A percentile compares a stretch with the other conserved stretches of the same genome.
Conservation (phyloP, 2,329 filamentous ascomycete species). For the Colletotrichum musae region DNA sequence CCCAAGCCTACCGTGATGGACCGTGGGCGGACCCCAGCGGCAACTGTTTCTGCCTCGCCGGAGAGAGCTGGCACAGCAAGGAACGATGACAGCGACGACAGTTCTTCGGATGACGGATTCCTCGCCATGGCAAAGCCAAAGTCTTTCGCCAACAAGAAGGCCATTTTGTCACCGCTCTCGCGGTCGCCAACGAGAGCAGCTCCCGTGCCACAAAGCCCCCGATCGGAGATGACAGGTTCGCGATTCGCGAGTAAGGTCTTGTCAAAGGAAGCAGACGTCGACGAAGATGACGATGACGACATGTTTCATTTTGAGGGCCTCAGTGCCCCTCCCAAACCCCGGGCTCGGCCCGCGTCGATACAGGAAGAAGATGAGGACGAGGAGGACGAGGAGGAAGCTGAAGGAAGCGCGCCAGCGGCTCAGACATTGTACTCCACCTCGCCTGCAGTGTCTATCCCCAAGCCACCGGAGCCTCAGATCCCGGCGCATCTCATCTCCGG, state of each 20-base stretch:
- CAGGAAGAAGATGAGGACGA: slow-evolving; percentile 55
- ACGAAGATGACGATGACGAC: slow-evolving; percentile 50
- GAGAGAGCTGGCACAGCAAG: not conserved
- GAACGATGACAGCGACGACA: slow-evolving; percentile 45
- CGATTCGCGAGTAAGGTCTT: not conserved
- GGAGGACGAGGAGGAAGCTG: slow-evolving; percentile 42
- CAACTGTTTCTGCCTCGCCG: not conserved
- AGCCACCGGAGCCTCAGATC: slow-evolving; percentile 46
- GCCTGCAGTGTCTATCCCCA: slow-evolving; percentile 58
- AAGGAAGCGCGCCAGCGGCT: slow-evolving; percentile 37
- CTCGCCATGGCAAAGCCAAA: slow-evolving; percentile 57
- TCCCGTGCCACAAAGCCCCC: slow-evolving; percentile 25
- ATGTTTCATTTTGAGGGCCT: slow-evolving; percentile 63
- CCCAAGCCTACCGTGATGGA: slow-evolving; percentile 2
- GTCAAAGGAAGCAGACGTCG: slow-evolving; percentile 21
- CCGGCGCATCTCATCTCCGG: slow-evolving; percentile 48
- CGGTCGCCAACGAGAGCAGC: slow-evolving; percentile 32
- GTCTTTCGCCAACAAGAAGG: slow-evolving; percentile 48
- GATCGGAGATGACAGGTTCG: slow-evolving; percentile 10
- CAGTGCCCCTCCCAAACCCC: slow-evolving; percentile 48
- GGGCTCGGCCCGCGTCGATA: slow-evolving; percentile 45
- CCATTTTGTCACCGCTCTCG: slow-evolving; percentile 37
- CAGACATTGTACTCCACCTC: slow-evolving; percentile 58
- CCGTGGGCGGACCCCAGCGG: slow-evolving; percentile 2
- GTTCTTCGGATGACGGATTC: slow-evolving; percentile 58